Conservation (phyloP, 1,284 basidiomycete species). For the Volvariella volvacea region DNA sequence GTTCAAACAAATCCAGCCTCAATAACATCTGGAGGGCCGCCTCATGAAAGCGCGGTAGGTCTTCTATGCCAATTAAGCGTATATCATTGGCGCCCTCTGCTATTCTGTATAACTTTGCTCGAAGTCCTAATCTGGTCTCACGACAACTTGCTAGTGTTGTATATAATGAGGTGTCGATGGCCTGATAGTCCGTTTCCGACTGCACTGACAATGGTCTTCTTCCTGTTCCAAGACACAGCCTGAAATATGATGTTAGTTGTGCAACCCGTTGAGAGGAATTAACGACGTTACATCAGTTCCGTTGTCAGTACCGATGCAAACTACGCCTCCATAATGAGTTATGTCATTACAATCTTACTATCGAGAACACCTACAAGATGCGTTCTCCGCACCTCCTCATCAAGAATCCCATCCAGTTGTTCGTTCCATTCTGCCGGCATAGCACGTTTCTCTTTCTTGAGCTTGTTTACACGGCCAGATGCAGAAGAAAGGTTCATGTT, state of each 20-base stretch:
- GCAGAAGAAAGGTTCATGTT: slow-evolving; percentile 32
- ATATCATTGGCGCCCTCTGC: slow-evolving; percentile 24
- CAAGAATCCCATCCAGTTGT: slow-evolving; percentile 15
- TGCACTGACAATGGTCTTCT: slow-evolving; percentile 27
- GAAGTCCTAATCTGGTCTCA: slow-evolving; percentile 28
- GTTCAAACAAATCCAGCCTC: slow-evolving; percentile 28
- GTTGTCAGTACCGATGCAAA: too few species aligned
- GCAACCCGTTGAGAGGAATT: background rate
- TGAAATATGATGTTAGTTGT: slow-evolving; percentile 13
- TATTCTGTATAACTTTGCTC: slow-evolving; percentile 24
- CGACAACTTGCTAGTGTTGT: slow-evolving; percentile 17
- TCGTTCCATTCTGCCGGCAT: background rate
- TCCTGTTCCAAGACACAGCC: slow-evolving; percentile 34
- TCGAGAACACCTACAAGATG: slow-evolving; percentile 29
- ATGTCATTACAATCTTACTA: too few species aligned
- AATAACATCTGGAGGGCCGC: slow-evolving; percentile 20
- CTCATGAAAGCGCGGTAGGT: slow-evolving; percentile 25
- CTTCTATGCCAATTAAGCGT: slow-evolving; percentile 17
- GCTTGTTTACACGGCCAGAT: slow-evolving; percentile 20
- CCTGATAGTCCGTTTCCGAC: slow-evolving; percentile 18
- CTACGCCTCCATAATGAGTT: too few species aligned
- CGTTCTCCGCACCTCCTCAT: slow-evolving; percentile 26
- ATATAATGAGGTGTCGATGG: slow-evolving; percentile 21
- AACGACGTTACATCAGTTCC: too few species aligned
- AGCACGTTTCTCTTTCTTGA: slow-evolving; percentile 17